Conservation (phyloP, 805 yeast species). For the Spathaspora boniae region DNA sequence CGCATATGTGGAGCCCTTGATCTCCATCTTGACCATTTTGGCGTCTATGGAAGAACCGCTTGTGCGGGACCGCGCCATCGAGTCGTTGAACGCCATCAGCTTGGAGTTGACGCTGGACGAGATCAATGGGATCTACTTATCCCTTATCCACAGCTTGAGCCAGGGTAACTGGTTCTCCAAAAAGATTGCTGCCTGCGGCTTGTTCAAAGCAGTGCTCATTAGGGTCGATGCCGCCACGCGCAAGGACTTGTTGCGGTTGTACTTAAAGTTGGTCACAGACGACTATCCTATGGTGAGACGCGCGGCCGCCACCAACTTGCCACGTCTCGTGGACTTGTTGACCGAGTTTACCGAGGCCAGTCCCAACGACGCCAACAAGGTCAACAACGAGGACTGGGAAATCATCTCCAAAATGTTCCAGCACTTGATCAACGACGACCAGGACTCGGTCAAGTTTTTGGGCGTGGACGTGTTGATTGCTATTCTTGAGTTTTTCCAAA, state of each 20-base stretch:
- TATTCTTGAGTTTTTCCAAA: constrained; percentile 65
- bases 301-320: constrained; percentile 85
- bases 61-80: constrained; percentile 92
- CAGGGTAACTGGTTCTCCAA: constrained; percentile 93
- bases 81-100: constrained; percentile 71
- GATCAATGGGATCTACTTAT: constrained; percentile 63
- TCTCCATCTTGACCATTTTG: constrained; percentile 71
- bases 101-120: constrained; percentile 60
- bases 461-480: constrained; percentile 86
- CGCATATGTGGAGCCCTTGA: constrained; percentile 46
- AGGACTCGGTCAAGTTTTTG: constrained; percentile 90
- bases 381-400: constrained; percentile 68
- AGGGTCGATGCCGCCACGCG: constrained; percentile 55
- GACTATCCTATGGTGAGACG: constrained; percentile 98
- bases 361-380: constrained; percentile 27
- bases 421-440: constrained; percentile 74
- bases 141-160: constrained; percentile 72
- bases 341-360: constrained; percentile 43
- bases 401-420: constrained; percentile 79
- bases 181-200: constrained; percentile 87
- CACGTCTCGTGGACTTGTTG: constrained; percentile 60
- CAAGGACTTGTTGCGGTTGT: constrained; percentile 61
- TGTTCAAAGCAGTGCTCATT: constrained; percentile 66
- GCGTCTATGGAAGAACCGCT: constrained; percentile 95
- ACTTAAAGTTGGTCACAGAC: constrained; percentile 71